Conservation (phyloP, 192 early-diverging fungal species). For the Funneliformis geosporum region DNA sequence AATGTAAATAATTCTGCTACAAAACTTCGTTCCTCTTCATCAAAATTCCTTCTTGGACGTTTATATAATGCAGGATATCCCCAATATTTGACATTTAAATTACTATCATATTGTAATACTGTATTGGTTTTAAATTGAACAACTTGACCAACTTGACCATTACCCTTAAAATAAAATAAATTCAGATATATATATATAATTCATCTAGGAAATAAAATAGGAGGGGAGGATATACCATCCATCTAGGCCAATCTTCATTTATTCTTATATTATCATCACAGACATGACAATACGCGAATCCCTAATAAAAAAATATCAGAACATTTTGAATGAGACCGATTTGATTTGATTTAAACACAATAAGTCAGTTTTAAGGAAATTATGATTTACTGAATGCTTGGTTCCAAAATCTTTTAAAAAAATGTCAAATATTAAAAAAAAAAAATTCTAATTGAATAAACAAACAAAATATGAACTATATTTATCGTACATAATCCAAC, state of each 20-base stretch:
- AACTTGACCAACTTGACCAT: no score
- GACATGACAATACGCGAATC: background rate
- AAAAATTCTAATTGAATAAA: background rate
- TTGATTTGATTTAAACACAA: no score
- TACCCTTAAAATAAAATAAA: background rate
- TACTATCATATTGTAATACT: background rate
- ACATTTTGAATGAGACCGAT: background rate
- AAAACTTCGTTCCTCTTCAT: no score
- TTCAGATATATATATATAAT: background rate
- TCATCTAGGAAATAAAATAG: background rate
- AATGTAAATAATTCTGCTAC: slow-evolving; percentile 18
- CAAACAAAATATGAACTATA: background rate
- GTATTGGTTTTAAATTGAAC: background rate
- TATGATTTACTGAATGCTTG: background rate
- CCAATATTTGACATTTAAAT: background rate
- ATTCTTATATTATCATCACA: background rate
- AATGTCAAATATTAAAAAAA: background rate
- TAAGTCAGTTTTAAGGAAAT: background rate
- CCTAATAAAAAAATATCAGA: background rate
- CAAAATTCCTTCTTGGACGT: background rate
- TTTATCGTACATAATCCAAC: background rate
- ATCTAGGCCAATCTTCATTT: background rate
- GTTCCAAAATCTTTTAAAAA: slow-evolving; percentile 2
- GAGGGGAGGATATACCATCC: background rate
- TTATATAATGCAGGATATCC: background rate